Evolutionary conservation across 129 eudicot species (phyloP).

Genomic region (Tanacetum coccineum): DNA sequence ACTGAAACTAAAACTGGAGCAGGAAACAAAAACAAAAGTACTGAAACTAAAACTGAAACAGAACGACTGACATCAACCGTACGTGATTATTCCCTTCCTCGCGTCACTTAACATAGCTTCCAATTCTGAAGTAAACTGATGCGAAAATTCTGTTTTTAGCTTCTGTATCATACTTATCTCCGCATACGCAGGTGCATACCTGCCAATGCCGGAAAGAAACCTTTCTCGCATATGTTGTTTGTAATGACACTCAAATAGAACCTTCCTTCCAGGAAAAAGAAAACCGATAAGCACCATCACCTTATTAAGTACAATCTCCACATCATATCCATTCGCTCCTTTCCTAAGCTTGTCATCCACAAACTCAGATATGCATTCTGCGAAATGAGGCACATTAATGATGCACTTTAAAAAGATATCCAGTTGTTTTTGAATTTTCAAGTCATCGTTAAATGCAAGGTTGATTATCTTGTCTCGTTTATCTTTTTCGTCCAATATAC

Average conservation of each 20-base stretch:
- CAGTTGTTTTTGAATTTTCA: conserved; percentile 45
- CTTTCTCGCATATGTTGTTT: too few relatives aligned
- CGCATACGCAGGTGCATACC: too few relatives aligned
- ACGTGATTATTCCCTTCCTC: conserved; percentile 23
- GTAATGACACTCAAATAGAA: too few relatives aligned
- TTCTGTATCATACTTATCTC: conserved; percentile 41
- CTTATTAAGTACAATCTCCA: too few relatives aligned
- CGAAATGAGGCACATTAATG: too few relatives aligned
- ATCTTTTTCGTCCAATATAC: conserved; percentile 48
- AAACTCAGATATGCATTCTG: too few relatives aligned
- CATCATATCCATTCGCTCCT: too few relatives aligned
- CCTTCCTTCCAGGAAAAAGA: too few relatives aligned
- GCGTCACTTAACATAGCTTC: conserved; percentile 52
- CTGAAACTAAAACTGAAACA: neutral
- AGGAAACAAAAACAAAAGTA: neutral
- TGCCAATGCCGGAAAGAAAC: too few relatives aligned
- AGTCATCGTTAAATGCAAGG: conserved; percentile 41
- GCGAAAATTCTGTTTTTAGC: conserved; percentile 43
- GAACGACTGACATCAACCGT: neutral
- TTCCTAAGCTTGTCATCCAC: too few relatives aligned
- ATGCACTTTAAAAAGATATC: too few relatives aligned
- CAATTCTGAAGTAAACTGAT: conserved; percentile 41
- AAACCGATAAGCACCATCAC: too few relatives aligned
- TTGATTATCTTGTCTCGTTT: conserved; percentile 45
- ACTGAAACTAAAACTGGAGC: neutral